Percentiles rank a stretch among this genome's conserved stretches.
Conservation (phyloP, 2,329 filamentous ascomycete species). For the Balansia obtecta region DNA sequence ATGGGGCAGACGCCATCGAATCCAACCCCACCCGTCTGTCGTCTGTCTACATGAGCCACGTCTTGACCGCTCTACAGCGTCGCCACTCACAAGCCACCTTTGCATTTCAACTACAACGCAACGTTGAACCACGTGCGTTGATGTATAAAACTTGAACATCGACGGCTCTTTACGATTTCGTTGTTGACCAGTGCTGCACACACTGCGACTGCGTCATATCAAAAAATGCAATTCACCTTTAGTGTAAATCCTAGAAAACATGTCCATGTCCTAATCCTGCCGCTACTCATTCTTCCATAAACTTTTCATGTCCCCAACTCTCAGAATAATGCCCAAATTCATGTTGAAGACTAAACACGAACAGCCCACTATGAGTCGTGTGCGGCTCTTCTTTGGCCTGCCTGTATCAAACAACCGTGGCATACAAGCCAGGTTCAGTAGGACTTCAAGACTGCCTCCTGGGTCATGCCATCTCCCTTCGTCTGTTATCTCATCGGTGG, state of each 20-base stretch:
- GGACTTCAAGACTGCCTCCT: too few species aligned
- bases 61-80: background rate
- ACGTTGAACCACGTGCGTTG: too few species aligned
- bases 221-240: background rate
- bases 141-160: background rate
- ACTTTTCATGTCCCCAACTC: background rate
- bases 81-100: constrained; percentile 3
- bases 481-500: constrained; percentile 20
- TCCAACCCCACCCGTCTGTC: background rate
- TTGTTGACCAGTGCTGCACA: background rate
- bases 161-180: background rate
- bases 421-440: background rate
- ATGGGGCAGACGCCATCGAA: too few species aligned
- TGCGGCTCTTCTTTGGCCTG: background rate
- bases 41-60: background rate
- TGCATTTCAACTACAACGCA: too few species aligned
- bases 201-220: background rate
- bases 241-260: background rate
- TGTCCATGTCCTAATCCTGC: background rate
- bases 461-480: background rate
- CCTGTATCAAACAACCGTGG: background rate
- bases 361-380: background rate
- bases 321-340: background rate
- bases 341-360: background rate
- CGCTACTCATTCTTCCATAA: background rate